Base-by-base conservation (phyloP, 768 basidiomycete genomes). In the Tylopilus subfusipes region DNA sequence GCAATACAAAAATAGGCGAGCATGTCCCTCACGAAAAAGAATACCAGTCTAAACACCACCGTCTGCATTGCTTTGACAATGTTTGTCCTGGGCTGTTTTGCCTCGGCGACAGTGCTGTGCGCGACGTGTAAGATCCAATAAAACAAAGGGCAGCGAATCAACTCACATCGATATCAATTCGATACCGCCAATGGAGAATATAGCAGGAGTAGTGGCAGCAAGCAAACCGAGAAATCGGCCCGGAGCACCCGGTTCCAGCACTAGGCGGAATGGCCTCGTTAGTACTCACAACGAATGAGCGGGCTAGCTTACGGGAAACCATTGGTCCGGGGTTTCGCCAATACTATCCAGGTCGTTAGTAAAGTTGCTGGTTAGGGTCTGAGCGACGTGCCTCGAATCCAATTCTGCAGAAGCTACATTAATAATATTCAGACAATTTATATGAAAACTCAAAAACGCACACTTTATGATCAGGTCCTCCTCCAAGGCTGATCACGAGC, bases 111-210 rank as follows among this genome's bases (percentile, higher is more conserved):
- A 25, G 86, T 82, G 52, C 85, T 86, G 49, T 40, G 58, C 53
- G 36, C 5, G 16, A 24, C 24, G 59, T 16, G 54, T 42, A 44
- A 66, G 44, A 47, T 30, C 30, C 42, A 53, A 43, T 34, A 22
- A 16, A 16, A 25, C 33, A 66, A 45, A 63, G 62, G 16, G 5
- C 31, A 67, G 2, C 21, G 70, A 16, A 48, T 42, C 8, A 29
- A 65, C 77, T 55, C 59, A 83, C 84, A 88, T 79, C 25, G 83
- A 82, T 36, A 90, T 83, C 39, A 88, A 71, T 64, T 92, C 89
- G 75, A 90, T 82, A 36, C 84, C 88, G 62, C 87, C 82, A 74
- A 84, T 86, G 6, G 88, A 88, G 77, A 89, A 93, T 2, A 82
- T 83, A 14, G 59, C 61, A 19, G 64, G 61, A 19, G 55, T 29